A percentile compares a stretch with the other conserved stretches of the same genome.
Conservation (phyloP, 2,329 filamentous ascomycete genomes). For the Knoxdaviesia capensis region DNA sequence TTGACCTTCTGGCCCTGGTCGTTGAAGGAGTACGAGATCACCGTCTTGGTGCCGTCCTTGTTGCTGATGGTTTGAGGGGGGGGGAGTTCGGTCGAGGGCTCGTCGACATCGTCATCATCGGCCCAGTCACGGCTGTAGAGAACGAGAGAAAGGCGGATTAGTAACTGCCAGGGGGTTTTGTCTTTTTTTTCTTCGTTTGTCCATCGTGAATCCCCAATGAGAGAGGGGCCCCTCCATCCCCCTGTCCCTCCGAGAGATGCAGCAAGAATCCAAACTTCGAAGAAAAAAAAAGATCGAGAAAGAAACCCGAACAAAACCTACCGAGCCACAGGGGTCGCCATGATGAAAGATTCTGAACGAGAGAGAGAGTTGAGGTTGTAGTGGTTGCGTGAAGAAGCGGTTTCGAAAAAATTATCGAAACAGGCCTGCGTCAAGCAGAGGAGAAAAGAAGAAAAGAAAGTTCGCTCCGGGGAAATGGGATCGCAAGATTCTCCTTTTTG, state of each 20-base stretch:
- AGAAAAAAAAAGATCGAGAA: neutral
- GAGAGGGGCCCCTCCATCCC: neutral
- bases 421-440: neutral
- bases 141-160: neutral
- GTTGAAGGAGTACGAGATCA: constrained; percentile 75
- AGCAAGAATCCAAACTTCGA: neutral
- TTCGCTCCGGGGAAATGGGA: neutral
- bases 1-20: constrained; percentile 93
- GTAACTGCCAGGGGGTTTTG: too few relatives aligned
- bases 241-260: neutral
- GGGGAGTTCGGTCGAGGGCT: constrained; percentile 49
- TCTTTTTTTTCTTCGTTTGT: too few relatives aligned
- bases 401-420: neutral
- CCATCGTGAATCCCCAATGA: neutral
- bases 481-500: neutral
- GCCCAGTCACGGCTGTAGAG: constrained; percentile 58
- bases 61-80: constrained; percentile 78
- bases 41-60: constrained; percentile 96
- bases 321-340: neutral
- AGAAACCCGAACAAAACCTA: neutral
- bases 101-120: constrained; percentile 81
- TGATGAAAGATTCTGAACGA: neutral
- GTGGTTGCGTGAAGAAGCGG: neutral
- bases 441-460: neutral
- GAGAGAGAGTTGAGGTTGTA: neutral